phyloP scores from a whole-genome alignment of 2,329 filamentous ascomycete genomes.

The Chaetomiaceae sp. region DNA sequence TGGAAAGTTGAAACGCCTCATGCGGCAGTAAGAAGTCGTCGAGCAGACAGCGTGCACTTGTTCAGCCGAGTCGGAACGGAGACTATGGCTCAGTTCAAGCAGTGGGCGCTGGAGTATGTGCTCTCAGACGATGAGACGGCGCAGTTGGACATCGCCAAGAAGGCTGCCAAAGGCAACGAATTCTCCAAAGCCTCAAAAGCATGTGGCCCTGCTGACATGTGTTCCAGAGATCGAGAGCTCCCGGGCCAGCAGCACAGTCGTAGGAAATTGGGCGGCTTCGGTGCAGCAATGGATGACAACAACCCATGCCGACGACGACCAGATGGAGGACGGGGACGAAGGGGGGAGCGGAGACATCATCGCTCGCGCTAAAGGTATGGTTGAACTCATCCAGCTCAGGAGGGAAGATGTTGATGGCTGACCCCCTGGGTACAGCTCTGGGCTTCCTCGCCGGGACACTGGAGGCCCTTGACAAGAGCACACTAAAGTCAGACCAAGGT shows the following conservation, averaged over 20 bases:
- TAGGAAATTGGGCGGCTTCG: slow-evolving; percentile 53
- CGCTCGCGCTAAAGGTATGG: slow-evolving; percentile 47
- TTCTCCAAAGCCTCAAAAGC: background rate
- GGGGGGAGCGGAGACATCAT: slow-evolving; percentile 49
- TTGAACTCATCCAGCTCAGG: background rate
- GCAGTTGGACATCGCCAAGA: slow-evolving; percentile 39
- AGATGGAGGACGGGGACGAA: slow-evolving; percentile 36
- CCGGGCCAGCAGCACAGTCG: slow-evolving; percentile 40
- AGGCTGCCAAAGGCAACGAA: slow-evolving; percentile 41
- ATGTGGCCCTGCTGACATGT: background rate
- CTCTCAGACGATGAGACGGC: slow-evolving; percentile 45
- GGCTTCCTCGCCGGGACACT: slow-evolving; percentile 55
- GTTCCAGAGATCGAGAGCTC: slow-evolving; percentile 42
- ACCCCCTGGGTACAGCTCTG: slow-evolving; percentile 38
- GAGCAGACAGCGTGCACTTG: too few relatives aligned
- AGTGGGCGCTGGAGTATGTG: slow-evolving; percentile 52
- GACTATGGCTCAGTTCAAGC: slow-evolving; percentile 45
- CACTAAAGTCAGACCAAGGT: slow-evolving; percentile 50
- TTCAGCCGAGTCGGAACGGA: background rate
- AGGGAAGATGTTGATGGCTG: slow-evolving; percentile 1
- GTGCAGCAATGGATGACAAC: slow-evolving; percentile 50
- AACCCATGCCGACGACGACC: slow-evolving; percentile 31
- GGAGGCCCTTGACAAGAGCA: slow-evolving; percentile 41
- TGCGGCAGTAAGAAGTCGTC: too few relatives aligned
- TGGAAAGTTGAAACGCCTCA: too few relatives aligned